These are phyloP conservation scores for Eimeria brunetti DNA, from an alignment of 169 alveolate species.

Conservation along the genomic window DNA sequence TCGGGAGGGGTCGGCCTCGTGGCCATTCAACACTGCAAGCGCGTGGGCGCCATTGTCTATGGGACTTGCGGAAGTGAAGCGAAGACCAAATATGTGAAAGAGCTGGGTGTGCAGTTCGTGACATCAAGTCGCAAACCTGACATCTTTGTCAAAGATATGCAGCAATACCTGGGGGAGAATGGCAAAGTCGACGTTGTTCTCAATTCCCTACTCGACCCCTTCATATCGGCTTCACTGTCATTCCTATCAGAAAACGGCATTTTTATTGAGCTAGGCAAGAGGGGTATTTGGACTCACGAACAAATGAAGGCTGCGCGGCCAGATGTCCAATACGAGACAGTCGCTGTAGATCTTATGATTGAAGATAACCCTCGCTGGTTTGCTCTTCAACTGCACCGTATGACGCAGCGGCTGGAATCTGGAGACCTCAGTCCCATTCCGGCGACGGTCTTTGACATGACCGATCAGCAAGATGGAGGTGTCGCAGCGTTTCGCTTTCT, in stretches of 20 bases:
- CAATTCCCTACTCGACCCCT: slow-evolving; percentile 81
- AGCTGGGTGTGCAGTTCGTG: slow-evolving; percentile 81
- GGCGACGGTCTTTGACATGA: slow-evolving; percentile 71
- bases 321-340: slow-evolving; percentile 79
- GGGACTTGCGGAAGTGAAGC: slow-evolving; percentile 85
- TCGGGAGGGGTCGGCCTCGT: slow-evolving; percentile 87
- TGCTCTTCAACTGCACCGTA: slow-evolving; percentile 76
- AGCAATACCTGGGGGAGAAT: slow-evolving; percentile 19
- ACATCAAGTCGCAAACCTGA: slow-evolving; percentile 84
- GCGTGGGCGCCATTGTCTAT: slow-evolving; percentile 84
- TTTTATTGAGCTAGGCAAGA: slow-evolving; percentile 87
- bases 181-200: slow-evolving; percentile 84
- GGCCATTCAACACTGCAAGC: slow-evolving; percentile 85
- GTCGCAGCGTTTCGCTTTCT: slow-evolving; percentile 83
- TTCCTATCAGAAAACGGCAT: slow-evolving; percentile 82
- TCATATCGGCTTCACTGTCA: slow-evolving; percentile 81
- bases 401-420: slow-evolving; percentile 42
- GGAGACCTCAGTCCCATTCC: slow-evolving; percentile 76
- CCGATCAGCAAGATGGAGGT: slow-evolving; percentile 76
- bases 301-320: slow-evolving; percentile 79
- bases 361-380: slow-evolving; percentile 83
- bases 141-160: slow-evolving; percentile 80
- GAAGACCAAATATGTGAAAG: slow-evolving; percentile 79
- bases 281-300: slow-evolving; percentile 82
- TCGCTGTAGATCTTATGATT: slow-evolving; percentile 83